These are phyloP conservation scores for Nemania bipapillata DNA, from an alignment of 2,329 filamentous ascomycete genomes.

Conservation along the genomic window DNA sequence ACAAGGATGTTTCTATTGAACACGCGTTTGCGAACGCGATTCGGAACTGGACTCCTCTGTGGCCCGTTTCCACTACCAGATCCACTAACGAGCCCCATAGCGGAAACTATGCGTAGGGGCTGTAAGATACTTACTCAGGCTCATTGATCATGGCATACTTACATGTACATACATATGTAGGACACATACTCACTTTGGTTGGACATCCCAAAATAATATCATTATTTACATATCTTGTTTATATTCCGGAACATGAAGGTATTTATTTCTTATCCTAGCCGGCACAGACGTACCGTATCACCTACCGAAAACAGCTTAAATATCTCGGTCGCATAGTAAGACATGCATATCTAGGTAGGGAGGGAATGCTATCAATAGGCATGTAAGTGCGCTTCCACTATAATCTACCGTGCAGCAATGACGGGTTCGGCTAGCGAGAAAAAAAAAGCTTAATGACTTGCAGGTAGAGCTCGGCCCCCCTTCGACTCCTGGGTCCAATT, in stretches of 20 bases:
- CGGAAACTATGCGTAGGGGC: not conserved
- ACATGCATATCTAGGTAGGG: not conserved
- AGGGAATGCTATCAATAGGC: not conserved
- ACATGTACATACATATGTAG: too few relatives aligned
- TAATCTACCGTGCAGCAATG: slow-evolving; percentile 12
- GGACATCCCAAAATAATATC: too few relatives aligned
- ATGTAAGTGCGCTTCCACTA: too few relatives aligned
- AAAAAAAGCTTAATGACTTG: slow-evolving; percentile 33
- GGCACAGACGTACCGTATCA: not conserved
- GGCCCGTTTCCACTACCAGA: not conserved
- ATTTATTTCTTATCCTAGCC: not conserved
- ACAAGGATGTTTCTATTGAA: not conserved
- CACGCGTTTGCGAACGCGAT: slow-evolving; percentile 11
- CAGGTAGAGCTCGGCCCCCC: slow-evolving; percentile 12
- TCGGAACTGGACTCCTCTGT: not conserved
- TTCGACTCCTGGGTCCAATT: not conserved
- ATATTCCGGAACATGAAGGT: too few relatives aligned
- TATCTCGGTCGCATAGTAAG: too few relatives aligned
- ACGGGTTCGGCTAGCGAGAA: slow-evolving; percentile 20
- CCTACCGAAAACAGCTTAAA: not conserved
- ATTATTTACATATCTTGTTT: too few relatives aligned
- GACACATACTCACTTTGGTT: too few relatives aligned
- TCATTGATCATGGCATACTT: not conserved
- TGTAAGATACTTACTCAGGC: not conserved
- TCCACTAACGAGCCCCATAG: not conserved